Evolutionary conservation across 768 basidiomycete genomes (phyloP).

Genomic region (Sarcodon aspratus): DNA sequence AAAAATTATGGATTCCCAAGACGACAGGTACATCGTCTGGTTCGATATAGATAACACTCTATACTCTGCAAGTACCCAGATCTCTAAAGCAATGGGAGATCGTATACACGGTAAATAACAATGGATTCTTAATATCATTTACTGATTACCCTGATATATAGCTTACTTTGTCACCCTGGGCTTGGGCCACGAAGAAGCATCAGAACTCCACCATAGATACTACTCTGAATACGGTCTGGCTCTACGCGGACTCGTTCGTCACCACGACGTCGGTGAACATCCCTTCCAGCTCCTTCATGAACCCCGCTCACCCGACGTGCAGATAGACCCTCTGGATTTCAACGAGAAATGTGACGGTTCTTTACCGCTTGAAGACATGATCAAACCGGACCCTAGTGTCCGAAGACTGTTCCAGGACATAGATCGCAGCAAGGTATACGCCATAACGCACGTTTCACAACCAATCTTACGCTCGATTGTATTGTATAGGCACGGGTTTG

Average conservation of each 20-base stretch:
- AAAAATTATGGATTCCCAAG: conserved; percentile 12
- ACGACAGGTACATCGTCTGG: conserved; percentile 57
- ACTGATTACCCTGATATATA: conserved; percentile 13
- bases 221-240: conserved; percentile 79
- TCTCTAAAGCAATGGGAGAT: conserved; percentile 70
- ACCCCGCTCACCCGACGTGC: not conserved
- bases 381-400: conserved; percentile 48
- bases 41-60: conserved; percentile 87
- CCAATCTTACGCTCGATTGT: too few species aligned
- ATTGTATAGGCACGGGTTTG: conserved; percentile 44
- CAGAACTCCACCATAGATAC: conserved; percentile 57
- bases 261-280: conserved; percentile 60
- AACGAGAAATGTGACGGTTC: conserved; percentile 77
- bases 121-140: not conserved
- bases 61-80: conserved; percentile 65
- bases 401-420: conserved; percentile 69
- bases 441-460: too few species aligned
- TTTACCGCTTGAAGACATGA: conserved; percentile 71
- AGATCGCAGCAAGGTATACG: conserved; percentile 44
- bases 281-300: not conserved
- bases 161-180: conserved; percentile 70
- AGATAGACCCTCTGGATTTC: conserved; percentile 69
- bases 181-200: conserved; percentile 55
- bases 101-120: conserved; percentile 55
- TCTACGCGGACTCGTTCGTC: conserved; percentile 61